phyloP scores from a whole-genome alignment of 495 filamentous ascomycete species.

The Hypoxylon subgilvum region DNA sequence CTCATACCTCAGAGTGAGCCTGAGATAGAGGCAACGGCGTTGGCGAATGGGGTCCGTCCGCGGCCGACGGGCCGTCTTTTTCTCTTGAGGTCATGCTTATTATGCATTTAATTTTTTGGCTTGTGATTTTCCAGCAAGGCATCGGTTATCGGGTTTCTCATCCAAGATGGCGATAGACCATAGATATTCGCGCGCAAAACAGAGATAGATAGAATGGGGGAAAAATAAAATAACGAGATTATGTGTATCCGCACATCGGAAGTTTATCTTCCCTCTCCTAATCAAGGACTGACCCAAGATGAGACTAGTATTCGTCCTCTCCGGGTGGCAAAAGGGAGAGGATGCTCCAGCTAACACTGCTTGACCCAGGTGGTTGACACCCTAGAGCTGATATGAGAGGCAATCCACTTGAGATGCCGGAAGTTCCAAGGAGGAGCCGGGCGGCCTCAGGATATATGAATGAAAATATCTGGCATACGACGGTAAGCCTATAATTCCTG shows the following conservation, averaged over 20 bases:
- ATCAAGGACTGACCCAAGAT: conserved; percentile 30
- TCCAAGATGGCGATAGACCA: conserved; percentile 19
- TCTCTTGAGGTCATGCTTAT: neutral
- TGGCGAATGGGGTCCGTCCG: conserved; percentile 36
- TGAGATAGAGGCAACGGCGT: conserved; percentile 36
- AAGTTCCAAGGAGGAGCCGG: conserved; percentile 1
- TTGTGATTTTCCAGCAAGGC: conserved; percentile 31
- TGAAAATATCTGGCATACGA: no score
- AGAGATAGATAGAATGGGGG: conserved; percentile 17
- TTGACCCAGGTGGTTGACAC: conserved; percentile 4
- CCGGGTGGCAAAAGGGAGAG: conserved; percentile 21
- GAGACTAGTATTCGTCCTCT: conserved; percentile 19
- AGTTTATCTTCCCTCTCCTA: conserved; percentile 33
- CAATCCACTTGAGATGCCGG: conserved; percentile 27
- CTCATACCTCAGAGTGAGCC: conserved; percentile 12
- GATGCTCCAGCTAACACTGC: neutral
- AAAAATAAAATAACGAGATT: neutral
- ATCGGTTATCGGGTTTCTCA: conserved; percentile 25
- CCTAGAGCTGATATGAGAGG: conserved; percentile 1
- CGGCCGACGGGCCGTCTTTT: conserved; percentile 22
- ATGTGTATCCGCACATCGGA: conserved; percentile 25
- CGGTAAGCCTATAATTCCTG: conserved; percentile 26
- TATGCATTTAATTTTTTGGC: conserved; percentile 12
- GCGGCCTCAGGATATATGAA: conserved; percentile 10
- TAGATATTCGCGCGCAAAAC: conserved; percentile 20